These are phyloP conservation scores for Chaetomium globosum DNA, from an alignment of 2,329 filamentous ascomycete genomes.

Conservation along the genomic window DNA sequence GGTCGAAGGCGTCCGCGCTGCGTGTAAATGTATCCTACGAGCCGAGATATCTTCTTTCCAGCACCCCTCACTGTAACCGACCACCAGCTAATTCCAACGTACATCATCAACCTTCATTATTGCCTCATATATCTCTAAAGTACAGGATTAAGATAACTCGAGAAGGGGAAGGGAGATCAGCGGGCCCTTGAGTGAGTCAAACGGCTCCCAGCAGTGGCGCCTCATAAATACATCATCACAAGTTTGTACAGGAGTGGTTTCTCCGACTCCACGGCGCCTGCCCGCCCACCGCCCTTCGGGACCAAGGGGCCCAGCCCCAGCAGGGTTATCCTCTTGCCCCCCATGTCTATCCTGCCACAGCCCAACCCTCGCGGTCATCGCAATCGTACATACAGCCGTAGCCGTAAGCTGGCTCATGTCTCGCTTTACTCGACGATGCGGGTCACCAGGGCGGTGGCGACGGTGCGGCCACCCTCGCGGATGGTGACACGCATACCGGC, in stretches of 20 bases:
- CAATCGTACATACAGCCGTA: constrained; percentile 21
- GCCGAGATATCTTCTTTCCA: background rate
- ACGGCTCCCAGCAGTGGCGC: constrained; percentile 29
- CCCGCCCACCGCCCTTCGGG: constrained; percentile 16
- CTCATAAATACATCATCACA: constrained; percentile 33
- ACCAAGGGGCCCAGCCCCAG: background rate
- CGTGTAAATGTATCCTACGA: background rate
- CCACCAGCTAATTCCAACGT: background rate
- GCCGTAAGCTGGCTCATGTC: constrained; percentile 13
- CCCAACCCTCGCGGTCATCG: background rate
- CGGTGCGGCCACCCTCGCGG: constrained; percentile 90
- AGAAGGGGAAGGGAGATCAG: constrained; percentile 39
- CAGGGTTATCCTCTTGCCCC: constrained; percentile 10
- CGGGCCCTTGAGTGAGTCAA: constrained; percentile 28
- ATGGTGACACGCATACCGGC: constrained; percentile 96
- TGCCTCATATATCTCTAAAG: constrained; percentile 35
- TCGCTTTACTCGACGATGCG: constrained; percentile 63
- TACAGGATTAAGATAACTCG: constrained; percentile 37
- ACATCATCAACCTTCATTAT: constrained; percentile 31
- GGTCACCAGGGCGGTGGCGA: constrained; percentile 81
- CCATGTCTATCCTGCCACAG: background rate
- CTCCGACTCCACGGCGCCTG: constrained; percentile 28
- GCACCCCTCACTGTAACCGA: background rate
- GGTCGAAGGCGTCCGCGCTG: background rate
- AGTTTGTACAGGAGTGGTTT: constrained; percentile 32